Evolutionary conservation across 495 filamentous ascomycete genomes (phyloP).

Genomic region (Aspergillus kassunensis): DNA sequence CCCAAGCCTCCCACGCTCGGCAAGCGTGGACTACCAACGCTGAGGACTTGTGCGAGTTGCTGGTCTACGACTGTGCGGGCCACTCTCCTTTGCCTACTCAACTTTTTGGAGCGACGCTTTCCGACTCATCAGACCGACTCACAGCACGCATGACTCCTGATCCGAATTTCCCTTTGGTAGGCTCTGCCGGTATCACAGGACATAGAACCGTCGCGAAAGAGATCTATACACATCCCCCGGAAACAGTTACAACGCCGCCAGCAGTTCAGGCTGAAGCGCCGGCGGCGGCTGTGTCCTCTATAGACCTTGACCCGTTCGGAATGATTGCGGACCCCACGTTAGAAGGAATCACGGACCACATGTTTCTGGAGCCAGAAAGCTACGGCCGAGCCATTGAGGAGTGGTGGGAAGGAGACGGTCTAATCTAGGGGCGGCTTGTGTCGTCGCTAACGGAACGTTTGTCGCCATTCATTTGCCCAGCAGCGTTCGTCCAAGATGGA

Average conservation of each 20-base stretch:
- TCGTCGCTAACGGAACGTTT: not conserved
- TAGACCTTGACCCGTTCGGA: constrained; percentile 14
- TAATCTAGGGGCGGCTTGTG: constrained; percentile 8
- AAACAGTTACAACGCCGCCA: constrained; percentile 23
- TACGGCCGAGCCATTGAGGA: constrained; percentile 33
- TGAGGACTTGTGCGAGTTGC: constrained; percentile 29
- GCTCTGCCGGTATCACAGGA: constrained; percentile 33
- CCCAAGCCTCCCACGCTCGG: constrained; percentile 10
- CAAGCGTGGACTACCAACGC: constrained; percentile 26
- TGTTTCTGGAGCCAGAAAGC: constrained; percentile 30
- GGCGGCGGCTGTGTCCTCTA: constrained; percentile 1
- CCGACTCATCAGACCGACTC: constrained; percentile 13
- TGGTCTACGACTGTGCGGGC: constrained; percentile 30
- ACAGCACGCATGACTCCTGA: constrained; percentile 18
- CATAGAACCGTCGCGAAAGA: constrained; percentile 32
- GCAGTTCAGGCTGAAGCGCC: constrained; percentile 1
- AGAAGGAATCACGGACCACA: constrained; percentile 20
- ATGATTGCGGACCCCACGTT: constrained; percentile 17
- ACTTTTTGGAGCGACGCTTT: constrained; percentile 27
- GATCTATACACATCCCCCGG: constrained; percentile 31
- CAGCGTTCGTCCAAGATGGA: not conserved
- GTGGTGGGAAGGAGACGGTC: constrained; percentile 23
- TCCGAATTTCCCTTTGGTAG: constrained; percentile 30
- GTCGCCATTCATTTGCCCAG: constrained; percentile 3
- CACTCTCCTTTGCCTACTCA: constrained; percentile 15